Percentiles rank a stretch among this genome's conserved stretches.
These are phyloP conservation scores for Tagetes erecta DNA, from an alignment of 129 eudicot genomes.

Conservation along the genomic window DNA sequence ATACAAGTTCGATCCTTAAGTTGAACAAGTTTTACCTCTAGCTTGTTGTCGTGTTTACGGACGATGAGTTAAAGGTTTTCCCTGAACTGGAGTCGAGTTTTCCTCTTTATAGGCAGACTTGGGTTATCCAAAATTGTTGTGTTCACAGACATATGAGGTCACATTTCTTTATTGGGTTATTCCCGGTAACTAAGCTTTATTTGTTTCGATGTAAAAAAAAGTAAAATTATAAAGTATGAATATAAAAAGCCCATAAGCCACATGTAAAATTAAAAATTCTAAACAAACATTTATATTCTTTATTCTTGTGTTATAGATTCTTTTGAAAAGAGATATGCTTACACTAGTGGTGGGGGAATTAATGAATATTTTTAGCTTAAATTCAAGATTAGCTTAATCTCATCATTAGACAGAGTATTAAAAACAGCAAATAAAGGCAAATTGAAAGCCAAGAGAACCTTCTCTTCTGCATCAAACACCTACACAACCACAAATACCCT, in stretches of 20 bases:
- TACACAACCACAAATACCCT: slow-evolving; percentile 22
- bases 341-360: slow-evolving; percentile 18
- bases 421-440: slow-evolving; percentile 41
- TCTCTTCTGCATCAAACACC: slow-evolving; percentile 56
- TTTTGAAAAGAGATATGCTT: slow-evolving; percentile 20
- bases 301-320: slow-evolving; percentile 22
- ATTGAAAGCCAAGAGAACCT: slow-evolving; percentile 65
- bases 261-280: neutral
- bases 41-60: too few species aligned
- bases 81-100: too few species aligned
- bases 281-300: slow-evolving; percentile 1
- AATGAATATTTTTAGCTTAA: slow-evolving; percentile 20
- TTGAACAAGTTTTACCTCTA: too few species aligned
- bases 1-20: too few species aligned
- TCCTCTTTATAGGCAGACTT: too few species aligned
- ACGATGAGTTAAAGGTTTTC: too few species aligned
- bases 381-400: slow-evolving; percentile 7
- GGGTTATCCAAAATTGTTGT: too few species aligned
- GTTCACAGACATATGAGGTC: too few species aligned
- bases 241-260: neutral
- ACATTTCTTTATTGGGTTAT: too few species aligned
- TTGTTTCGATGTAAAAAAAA: too few species aligned
- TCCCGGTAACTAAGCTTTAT: too few species aligned
- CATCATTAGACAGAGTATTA: slow-evolving; percentile 29
- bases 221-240: neutral